Evolutionary conservation across 2,329 filamentous ascomycete species (phyloP), one percentile per base, ranked within the genome.

Genomic region (Cordyceps cicadae): DNA sequence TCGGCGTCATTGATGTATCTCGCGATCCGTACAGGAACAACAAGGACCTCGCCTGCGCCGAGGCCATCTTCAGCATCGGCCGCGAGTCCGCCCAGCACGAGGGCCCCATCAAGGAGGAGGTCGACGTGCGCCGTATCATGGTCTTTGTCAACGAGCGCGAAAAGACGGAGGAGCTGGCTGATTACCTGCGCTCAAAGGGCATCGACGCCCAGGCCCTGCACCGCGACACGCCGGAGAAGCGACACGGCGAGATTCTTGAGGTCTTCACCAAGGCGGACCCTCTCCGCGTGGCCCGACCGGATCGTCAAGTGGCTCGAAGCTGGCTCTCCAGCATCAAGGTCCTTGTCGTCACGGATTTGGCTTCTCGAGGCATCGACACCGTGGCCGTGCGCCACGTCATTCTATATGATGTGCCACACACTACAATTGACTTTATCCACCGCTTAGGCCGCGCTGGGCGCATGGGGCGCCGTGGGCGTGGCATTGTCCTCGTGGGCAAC

Each of bases 111-210:
- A 80, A 82, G 58, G 82, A 78, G 46, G 77, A 80, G 54, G 76
- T 87, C 5, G 86, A 89, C 62, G 81, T 90, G 26, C 94, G 94
- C 72, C 88, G 90, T 64, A 88, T 99, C 68, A 85, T 97, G 61
- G 92, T 97, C 3, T 97, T 97, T 69, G 93, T 97, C 71, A 97
- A 97, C 73, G 92, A 97, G 78, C 88, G 94, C 41, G 92, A 96
- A 70, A 91, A 90, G 70, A 90, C 93, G 0, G 83, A 88, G 61
- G 85, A 92, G 69, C 81, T 99, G 0, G 87, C 92, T 14, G 76
- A 86, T 1, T 99, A 89, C 71, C 84, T 99, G 0, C 77, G 79
- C 14, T 83, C 83, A 55, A 97, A 97, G 77, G 92, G 92, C 60
- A 92, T 99, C 67, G 88, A 96, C 66, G 92, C 93, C 6, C 79